These are phyloP conservation scores for Cynara cardunculus DNA, from an alignment of 129 eudicot species.

Conservation along the genomic window DNA sequence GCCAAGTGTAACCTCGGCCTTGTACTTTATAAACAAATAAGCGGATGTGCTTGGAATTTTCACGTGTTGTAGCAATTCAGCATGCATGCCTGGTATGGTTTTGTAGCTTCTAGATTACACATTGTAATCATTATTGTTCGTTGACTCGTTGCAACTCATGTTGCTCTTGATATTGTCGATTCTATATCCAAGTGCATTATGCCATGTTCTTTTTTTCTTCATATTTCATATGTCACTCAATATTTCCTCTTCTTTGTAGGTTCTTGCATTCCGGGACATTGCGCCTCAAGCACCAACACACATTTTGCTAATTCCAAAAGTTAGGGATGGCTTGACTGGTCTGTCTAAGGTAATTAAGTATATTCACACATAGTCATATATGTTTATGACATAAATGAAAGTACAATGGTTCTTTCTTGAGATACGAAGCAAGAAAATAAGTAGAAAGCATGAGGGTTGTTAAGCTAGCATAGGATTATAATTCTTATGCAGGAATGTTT, in stretches of 20 bases:
- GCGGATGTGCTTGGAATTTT: background rate
- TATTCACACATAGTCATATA: background rate
- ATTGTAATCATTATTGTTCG: background rate
- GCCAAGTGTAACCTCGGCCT: background rate
- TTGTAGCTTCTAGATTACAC: background rate
- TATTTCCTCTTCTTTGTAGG: slow-evolving; percentile 38
- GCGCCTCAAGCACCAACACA: slow-evolving; percentile 87
- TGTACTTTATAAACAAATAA: background rate
- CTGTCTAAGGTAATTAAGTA: slow-evolving; percentile 64
- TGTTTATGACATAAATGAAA: background rate
- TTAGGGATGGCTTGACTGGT: slow-evolving; percentile 79
- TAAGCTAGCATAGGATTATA: background rate
- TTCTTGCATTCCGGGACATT: slow-evolving; percentile 85
- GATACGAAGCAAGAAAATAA: background rate
- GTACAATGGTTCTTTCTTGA: background rate
- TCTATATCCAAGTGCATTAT: background rate
- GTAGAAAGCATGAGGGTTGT: background rate
- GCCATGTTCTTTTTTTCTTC: background rate
- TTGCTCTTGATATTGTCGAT: background rate
- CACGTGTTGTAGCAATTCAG: background rate
- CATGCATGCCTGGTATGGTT: background rate
- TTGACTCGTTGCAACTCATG: background rate
- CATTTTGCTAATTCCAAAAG: slow-evolving; percentile 78
- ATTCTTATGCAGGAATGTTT: background rate
- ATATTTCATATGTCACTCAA: background rate